A percentile compares a stretch with the other conserved stretches of the same genome.
phyloP scores from a whole-genome alignment of 305 asterid genomes.

The Fraxinus sp. region DNA sequence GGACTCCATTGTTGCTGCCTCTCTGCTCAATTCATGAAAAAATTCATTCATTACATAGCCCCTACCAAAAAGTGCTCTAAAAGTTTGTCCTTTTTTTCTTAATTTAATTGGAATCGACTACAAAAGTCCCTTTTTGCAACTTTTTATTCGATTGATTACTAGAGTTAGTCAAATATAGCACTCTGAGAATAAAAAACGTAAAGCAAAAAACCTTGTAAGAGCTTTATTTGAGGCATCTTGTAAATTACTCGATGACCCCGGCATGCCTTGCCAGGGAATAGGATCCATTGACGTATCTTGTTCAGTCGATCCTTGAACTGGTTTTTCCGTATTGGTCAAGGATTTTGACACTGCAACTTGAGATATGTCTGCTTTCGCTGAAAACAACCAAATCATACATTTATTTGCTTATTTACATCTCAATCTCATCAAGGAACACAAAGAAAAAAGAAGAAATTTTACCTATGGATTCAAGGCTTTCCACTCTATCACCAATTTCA shows the following conservation, averaged over 20 bases:
- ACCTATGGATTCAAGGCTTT: conserved; percentile 14
- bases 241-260: not conserved
- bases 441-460: not conserved
- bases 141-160: not conserved
- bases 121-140: not conserved
- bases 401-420: not conserved
- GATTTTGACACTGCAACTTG: not conserved
- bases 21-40: conserved; percentile 35
- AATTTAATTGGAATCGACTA: not conserved
- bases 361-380: not conserved
- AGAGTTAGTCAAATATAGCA: not conserved
- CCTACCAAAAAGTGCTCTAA: not conserved
- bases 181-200: not conserved
- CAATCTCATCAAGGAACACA: not conserved
- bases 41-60: conserved; percentile 1
- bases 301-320: not conserved
- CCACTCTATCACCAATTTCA: conserved; percentile 15
- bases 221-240: conserved; percentile 32
- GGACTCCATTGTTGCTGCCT: conserved; percentile 24
- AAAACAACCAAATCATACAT: not conserved
- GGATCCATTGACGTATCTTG: not conserved
- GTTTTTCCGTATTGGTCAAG: not conserved
- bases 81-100: not conserved
- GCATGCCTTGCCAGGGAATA: not conserved
- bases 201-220: conserved; percentile 35